Evolutionary conservation across 129 eudicot genomes (phyloP).

Genomic region (Deinandra increscens): DNA sequence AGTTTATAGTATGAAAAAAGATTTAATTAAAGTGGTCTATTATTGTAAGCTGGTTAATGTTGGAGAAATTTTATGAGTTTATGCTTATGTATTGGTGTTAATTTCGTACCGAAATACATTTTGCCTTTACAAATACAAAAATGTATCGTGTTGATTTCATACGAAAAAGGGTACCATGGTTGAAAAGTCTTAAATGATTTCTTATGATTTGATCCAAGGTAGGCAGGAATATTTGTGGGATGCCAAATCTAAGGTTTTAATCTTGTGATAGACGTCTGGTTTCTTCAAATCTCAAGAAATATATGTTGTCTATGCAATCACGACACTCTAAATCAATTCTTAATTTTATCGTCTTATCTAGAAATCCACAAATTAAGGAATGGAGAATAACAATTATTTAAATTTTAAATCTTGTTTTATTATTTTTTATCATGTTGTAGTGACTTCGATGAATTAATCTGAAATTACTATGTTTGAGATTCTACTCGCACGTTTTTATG

Average conservation of each 20-base stretch:
- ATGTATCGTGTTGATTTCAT: background rate
- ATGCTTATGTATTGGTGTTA: too few relatives aligned
- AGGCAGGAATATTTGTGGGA: slow-evolving; percentile 28
- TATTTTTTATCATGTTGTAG: background rate
- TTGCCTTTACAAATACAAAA: too few relatives aligned
- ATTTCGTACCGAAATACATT: too few relatives aligned
- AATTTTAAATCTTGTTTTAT: slow-evolving; percentile 15
- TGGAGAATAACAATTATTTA: background rate
- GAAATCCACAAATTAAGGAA: slow-evolving; percentile 8
- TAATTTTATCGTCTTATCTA: slow-evolving; percentile 7
- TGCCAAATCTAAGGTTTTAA: slow-evolving; percentile 25
- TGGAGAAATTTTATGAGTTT: too few relatives aligned
- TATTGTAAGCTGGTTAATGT: too few relatives aligned
- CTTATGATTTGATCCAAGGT: slow-evolving; percentile 22
- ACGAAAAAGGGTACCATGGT: background rate
- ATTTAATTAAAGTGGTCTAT: too few relatives aligned
- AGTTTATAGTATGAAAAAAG: too few relatives aligned
- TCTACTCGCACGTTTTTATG: background rate
- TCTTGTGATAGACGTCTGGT: slow-evolving; percentile 30
- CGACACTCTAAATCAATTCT: background rate
- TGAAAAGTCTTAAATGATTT: background rate
- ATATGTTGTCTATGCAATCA: slow-evolving; percentile 22
- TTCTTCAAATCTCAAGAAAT: slow-evolving; percentile 12
- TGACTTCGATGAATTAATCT: background rate
- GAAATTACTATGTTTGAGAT: background rate